These are phyloP conservation scores for Sugiyamaella neomexicana DNA, from an alignment of 1,139 yeast genomes.

Conservation along the genomic window DNA sequence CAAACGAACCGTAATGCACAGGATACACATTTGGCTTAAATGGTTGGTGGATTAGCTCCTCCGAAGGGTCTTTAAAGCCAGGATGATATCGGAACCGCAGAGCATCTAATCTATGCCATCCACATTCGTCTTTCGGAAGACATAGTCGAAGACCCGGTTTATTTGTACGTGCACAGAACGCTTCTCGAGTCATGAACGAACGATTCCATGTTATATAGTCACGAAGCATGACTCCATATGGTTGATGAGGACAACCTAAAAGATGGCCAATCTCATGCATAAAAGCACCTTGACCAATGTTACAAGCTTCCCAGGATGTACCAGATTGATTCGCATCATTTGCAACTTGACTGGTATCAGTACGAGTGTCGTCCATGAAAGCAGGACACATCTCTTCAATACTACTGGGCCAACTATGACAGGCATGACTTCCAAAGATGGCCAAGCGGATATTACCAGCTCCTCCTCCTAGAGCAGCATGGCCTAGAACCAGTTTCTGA, in stretches of 20 bases:
- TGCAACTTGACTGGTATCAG: slow-evolving; percentile 71
- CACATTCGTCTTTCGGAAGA: slow-evolving; percentile 66
- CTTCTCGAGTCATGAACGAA: slow-evolving; percentile 74
- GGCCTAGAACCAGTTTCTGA: slow-evolving; percentile 65
- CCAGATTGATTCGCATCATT: slow-evolving; percentile 86
- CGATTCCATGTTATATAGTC: slow-evolving; percentile 82
- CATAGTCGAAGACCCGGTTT: slow-evolving; percentile 49
- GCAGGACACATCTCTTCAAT: slow-evolving; percentile 68
- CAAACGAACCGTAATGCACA: slow-evolving; percentile 50
- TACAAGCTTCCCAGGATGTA: slow-evolving; percentile 85
- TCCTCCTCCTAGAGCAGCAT: slow-evolving; percentile 96
- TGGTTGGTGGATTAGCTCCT: slow-evolving; percentile 42
- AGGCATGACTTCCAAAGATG: slow-evolving; percentile 90
- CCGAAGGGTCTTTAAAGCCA: slow-evolving; percentile 70
- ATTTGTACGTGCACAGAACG: slow-evolving; percentile 54
- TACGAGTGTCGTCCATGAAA: slow-evolving; percentile 68
- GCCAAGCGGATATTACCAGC: slow-evolving; percentile 68
- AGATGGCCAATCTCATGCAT: slow-evolving; percentile 94
- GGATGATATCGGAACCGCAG: slow-evolving; percentile 79
- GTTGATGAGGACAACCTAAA: slow-evolving; percentile 91
- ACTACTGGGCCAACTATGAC: slow-evolving; percentile 84
- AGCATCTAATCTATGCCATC: slow-evolving; percentile 83
- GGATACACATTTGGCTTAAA: slow-evolving; percentile 48
- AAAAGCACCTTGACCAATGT: slow-evolving; percentile 87
- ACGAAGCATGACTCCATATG: slow-evolving; percentile 83